Base-by-base conservation (phyloP, 192 early-diverging fungal genomes). In the Backusella macrospora region DNA sequence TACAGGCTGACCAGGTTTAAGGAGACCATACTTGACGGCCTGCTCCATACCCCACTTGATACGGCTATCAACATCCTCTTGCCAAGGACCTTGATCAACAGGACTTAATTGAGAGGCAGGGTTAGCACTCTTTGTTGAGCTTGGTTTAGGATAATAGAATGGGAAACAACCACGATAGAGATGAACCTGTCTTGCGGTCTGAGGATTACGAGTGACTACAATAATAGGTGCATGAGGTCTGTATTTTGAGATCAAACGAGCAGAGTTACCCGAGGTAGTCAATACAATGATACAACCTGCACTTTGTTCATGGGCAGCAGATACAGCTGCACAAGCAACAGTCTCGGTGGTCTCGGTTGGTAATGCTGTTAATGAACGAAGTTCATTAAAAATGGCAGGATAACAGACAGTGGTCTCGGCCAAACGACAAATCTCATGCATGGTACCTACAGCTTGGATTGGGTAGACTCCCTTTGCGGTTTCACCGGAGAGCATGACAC, bases 401-500 rank as follows among this genome's bases (percentile, higher is more conserved):
- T 99, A 98, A 82, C 94, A 96, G 67, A 96, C 93, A 70, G 94
- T 93, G 4, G 92, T 91, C 83, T 99, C 98, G 70, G 98, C 96
- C 59, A 96, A 87, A 40, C 92, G 82, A 82, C 95, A 93, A 71
- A 97, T 96, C 73, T 93, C 90, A 82, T 94, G 85, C 96, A 99
- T 99, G 89, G 96, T 98, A 59, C 88, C 82, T 52, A 99, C 94
- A 44, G 97, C 93, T 77, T 93, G 87, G 71, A 95, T 82, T 42
- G 97, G 97, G 84, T 96, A 96, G 48, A 85, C 78, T 12, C 97
- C 97, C 86, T 98, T 98, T 71, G 97, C 97, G 4, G 96, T 98
- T 84, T 99, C 97, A 65, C 97, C 97, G 59, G 95, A 96, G 59
- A 99, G 85, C 98, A 99, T 99, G 73, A 99, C 98, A 80, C 95